Evolutionary conservation across 2,329 filamentous ascomycete species (phyloP).

Genomic region (Elsinoe ampelina): DNA sequence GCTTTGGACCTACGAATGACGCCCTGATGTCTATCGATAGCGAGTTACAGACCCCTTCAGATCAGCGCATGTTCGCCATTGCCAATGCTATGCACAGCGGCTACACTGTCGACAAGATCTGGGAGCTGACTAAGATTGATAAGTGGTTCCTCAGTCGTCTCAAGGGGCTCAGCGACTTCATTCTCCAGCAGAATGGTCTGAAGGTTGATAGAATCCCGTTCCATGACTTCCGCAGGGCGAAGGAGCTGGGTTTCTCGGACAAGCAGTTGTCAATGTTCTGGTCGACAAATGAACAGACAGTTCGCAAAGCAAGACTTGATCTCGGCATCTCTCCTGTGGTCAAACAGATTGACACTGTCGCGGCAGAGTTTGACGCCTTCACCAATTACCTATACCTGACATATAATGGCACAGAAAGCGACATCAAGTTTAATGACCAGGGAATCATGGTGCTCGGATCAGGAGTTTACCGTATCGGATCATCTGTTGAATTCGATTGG

Average conservation of each 20-base stretch:
- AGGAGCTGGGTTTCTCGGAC: slow-evolving; percentile 90
- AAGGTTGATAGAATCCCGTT: slow-evolving; percentile 56
- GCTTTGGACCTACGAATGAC: slow-evolving; percentile 80
- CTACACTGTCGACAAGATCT: slow-evolving; percentile 93
- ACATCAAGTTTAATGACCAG: slow-evolving; percentile 75
- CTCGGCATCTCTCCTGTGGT: slow-evolving; percentile 78
- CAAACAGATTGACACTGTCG: slow-evolving; percentile 98
- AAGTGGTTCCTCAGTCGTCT: slow-evolving; percentile 96
- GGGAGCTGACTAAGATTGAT: slow-evolving; percentile 96
- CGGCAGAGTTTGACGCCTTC: slow-evolving; percentile 85
- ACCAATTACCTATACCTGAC: slow-evolving; percentile 97
- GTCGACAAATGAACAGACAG: slow-evolving; percentile 86
- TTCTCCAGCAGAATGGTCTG: slow-evolving; percentile 64
- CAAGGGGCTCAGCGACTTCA: slow-evolving; percentile 83
- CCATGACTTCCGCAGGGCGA: slow-evolving; percentile 68
- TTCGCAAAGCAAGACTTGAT: slow-evolving; percentile 76
- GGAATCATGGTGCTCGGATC: slow-evolving; percentile 95
- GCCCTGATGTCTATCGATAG: slow-evolving; percentile 93
- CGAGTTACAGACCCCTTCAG: slow-evolving; percentile 92
- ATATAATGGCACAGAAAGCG: slow-evolving; percentile 82
- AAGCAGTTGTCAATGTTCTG: slow-evolving; percentile 88
- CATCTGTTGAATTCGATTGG: slow-evolving; percentile 98
- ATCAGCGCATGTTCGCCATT: slow-evolving; percentile 94
- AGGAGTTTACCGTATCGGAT: slow-evolving; percentile 93
- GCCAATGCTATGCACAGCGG: slow-evolving; percentile 94